These are phyloP conservation scores for Chalaropsis thielavioides DNA, from an alignment of 2,329 filamentous ascomycete species.

Conservation along the genomic window DNA sequence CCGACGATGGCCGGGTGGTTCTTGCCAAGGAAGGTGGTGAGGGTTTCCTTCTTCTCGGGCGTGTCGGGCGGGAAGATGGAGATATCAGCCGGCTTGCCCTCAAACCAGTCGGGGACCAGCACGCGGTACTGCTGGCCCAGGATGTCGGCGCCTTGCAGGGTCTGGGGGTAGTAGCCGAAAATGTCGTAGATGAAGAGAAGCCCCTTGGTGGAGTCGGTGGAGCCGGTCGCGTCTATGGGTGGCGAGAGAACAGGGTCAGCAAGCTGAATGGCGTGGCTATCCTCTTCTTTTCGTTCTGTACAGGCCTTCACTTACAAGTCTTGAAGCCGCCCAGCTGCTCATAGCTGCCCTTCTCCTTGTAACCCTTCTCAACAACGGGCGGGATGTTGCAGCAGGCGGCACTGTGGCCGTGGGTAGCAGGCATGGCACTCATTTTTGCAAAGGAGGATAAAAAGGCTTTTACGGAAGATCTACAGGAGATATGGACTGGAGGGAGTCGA, in stretches of 20 bases:
- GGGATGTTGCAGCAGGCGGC: conserved; percentile 38
- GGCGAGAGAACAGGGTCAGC: neutral
- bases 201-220: conserved; percentile 38
- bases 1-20: conserved; percentile 35
- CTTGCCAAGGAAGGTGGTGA: conserved; percentile 43
- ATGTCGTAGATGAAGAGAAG: conserved; percentile 52
- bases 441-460: neutral
- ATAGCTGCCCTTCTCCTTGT: conserved; percentile 41
- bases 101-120: conserved; percentile 86
- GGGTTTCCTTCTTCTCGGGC: conserved; percentile 45
- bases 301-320: conserved; percentile 28
- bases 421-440: conserved; percentile 33
- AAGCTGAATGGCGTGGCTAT: neutral
- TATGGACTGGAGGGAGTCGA: no score
- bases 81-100: conserved; percentile 50
- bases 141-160: conserved; percentile 55
- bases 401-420: conserved; percentile 38
- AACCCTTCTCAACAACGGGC: conserved; percentile 39
- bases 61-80: conserved; percentile 49
- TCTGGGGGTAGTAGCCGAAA: conserved; percentile 57
- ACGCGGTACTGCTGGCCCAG: conserved; percentile 60
- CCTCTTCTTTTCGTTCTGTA: neutral
- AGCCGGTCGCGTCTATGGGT: conserved; percentile 32
- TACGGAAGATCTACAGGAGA: neutral
- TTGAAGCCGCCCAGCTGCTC: conserved; percentile 41